phyloP scores from a whole-genome alignment of 1,139 yeast species.

The Geotrichum restrictum region DNA sequence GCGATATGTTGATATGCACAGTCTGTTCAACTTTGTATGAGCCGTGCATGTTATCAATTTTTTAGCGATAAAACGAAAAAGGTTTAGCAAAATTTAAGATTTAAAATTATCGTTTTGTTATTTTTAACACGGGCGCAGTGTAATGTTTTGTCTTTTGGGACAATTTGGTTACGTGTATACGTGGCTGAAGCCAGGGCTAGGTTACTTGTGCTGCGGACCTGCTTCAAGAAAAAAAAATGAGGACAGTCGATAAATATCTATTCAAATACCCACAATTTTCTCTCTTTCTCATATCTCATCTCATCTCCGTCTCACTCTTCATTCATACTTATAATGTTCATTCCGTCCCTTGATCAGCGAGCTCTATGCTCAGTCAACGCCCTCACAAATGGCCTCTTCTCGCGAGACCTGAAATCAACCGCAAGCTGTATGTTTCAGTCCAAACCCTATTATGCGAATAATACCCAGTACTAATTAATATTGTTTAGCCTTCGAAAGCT shows the following conservation, averaged over 20 bases:
- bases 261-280: background rate
- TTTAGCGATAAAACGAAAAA: background rate
- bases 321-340: too few species aligned
- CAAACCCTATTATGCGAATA: background rate
- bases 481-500: slow-evolving; percentile 48
- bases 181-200: slow-evolving; percentile 7
- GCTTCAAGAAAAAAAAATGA: background rate
- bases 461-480: background rate
- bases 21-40: slow-evolving; percentile 49
- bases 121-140: background rate
- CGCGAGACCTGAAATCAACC: slow-evolving; percentile 6
- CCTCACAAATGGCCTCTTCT: background rate
- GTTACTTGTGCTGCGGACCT: slow-evolving; percentile 4
- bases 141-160: background rate
- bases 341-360: slow-evolving; percentile 5
- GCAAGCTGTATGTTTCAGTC: slow-evolving; percentile 10
- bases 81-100: too few species aligned
- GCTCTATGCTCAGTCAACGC: slow-evolving; percentile 11
- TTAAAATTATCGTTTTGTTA: too few species aligned
- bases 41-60: background rate
- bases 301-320: too few species aligned
- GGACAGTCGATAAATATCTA: background rate
- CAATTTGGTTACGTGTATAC: background rate
- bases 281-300: background rate
- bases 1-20: slow-evolving; percentile 82